These are phyloP conservation scores for Hypomontagnella monticulosa DNA, from an alignment of 495 filamentous ascomycete genomes.

Conservation along the genomic window DNA sequence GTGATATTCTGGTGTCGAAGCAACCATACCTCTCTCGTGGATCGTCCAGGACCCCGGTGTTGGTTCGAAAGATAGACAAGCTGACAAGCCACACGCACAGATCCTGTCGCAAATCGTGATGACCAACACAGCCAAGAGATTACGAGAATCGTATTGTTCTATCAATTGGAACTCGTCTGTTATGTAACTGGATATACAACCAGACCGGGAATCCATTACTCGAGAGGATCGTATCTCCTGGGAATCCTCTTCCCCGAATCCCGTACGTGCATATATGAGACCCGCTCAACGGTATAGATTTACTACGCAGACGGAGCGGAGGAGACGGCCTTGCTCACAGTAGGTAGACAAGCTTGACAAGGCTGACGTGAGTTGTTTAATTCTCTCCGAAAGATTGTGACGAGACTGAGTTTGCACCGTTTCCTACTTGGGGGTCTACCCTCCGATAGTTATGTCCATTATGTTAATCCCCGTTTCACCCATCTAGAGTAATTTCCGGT, in stretches of 20 bases:
- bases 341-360: constrained; percentile 13
- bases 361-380: constrained; percentile 27
- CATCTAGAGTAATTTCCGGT: constrained; percentile 48
- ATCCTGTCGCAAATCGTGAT: constrained; percentile 27
- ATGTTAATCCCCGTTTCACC: constrained; percentile 32
- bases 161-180: not conserved
- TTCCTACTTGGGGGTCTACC: constrained; percentile 40
- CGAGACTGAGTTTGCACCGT: constrained; percentile 18
- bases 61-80: constrained; percentile 8
- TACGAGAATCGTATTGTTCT: constrained; percentile 17
- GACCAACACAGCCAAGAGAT: constrained; percentile 25
- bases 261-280: constrained; percentile 16
- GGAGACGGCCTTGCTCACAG: constrained; percentile 9
- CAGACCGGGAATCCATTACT: constrained; percentile 2
- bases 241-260: constrained; percentile 7
- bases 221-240: not conserved
- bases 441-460: constrained; percentile 32
- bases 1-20: constrained; percentile 13
- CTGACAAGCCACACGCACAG: constrained; percentile 4
- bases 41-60: constrained; percentile 8
- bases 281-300: constrained; percentile 11
- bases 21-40: constrained; percentile 26
- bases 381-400: constrained; percentile 5
- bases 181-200: constrained; percentile 2
- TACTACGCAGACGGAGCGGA: not conserved